These are phyloP conservation scores for Glomus cerebriforme DNA, from an alignment of 192 early-diverging fungal genomes.

Conservation along the genomic window DNA sequence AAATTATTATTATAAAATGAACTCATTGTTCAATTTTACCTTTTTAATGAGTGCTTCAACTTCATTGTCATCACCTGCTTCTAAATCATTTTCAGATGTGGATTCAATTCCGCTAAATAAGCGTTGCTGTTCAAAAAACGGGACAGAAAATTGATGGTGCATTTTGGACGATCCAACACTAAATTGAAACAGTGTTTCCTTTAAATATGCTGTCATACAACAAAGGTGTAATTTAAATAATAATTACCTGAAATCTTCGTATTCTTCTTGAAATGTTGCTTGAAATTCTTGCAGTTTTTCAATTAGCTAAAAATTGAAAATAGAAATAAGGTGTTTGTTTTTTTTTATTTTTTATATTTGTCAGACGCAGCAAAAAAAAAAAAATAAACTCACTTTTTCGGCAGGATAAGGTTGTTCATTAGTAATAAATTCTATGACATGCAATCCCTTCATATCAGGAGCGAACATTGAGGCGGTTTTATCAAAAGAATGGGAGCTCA, in stretches of 20 bases:
- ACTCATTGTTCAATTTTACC: not conserved
- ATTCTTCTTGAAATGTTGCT: constrained; percentile 5
- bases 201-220: not conserved
- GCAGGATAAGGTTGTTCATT: constrained; percentile 17
- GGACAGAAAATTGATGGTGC: not conserved
- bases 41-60: constrained; percentile 15
- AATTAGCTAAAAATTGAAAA: not conserved
- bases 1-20: too few relatives aligned
- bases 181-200: not conserved
- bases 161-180: constrained; percentile 14
- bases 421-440: constrained; percentile 22
- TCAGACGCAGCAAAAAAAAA: not conserved
- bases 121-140: not conserved
- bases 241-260: constrained; percentile 2
- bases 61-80: constrained; percentile 1
- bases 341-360: too few relatives aligned
- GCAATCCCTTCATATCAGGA: constrained; percentile 11
- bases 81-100: not conserved
- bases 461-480: not conserved
- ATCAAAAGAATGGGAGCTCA: not conserved
- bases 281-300: constrained; percentile 16
- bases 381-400: not conserved
- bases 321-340: not conserved
- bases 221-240: not conserved
- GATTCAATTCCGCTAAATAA: not conserved